Percentiles rank a stretch among this genome's conserved stretches.
phyloP scores from a whole-genome alignment of 129 eudicot genomes.

The Chrysanthemum seticuspe region DNA sequence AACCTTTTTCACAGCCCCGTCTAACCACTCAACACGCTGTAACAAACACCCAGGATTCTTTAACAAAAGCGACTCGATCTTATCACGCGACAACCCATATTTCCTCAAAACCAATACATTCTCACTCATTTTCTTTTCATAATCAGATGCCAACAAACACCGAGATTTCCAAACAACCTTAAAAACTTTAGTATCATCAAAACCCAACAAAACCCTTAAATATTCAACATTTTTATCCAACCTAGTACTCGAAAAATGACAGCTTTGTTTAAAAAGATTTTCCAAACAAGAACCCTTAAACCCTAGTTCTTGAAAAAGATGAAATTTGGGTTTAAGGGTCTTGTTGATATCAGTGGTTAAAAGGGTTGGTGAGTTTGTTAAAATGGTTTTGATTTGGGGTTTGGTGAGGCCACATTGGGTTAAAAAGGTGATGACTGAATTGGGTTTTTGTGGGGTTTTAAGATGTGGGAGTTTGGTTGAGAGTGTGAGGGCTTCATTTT shows the following conservation, averaged over 20 bases:
- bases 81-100: no score
- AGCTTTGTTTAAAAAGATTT: conserved; percentile 3
- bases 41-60: background rate
- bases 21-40: conserved; percentile 18
- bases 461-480: conserved; percentile 20
- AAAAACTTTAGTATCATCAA: conserved; percentile 23
- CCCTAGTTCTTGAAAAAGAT: conserved; percentile 23
- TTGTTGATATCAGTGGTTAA: conserved; percentile 22
- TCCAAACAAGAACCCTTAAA: conserved; percentile 27
- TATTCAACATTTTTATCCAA: conserved; percentile 15
- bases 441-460: conserved; percentile 28
- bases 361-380: conserved; percentile 18
- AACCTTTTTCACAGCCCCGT: conserved; percentile 18
- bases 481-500: conserved; percentile 18
- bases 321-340: conserved; percentile 38
- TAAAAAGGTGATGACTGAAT: conserved; percentile 15
- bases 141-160: background rate
- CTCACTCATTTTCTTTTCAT: no score
- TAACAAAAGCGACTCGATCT: no score
- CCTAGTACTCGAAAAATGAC: background rate
- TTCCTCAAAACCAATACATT: no score
- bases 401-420: conserved; percentile 30
- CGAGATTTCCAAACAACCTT: conserved; percentile 19
- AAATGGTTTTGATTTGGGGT: conserved; percentile 32
- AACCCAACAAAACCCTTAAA: conserved; percentile 29